A percentile compares a stretch with the other conserved stretches of the same genome.
Evolutionary conservation across 1,139 yeast genomes (phyloP).

Genomic region (Arxiozyma telluris): DNA sequence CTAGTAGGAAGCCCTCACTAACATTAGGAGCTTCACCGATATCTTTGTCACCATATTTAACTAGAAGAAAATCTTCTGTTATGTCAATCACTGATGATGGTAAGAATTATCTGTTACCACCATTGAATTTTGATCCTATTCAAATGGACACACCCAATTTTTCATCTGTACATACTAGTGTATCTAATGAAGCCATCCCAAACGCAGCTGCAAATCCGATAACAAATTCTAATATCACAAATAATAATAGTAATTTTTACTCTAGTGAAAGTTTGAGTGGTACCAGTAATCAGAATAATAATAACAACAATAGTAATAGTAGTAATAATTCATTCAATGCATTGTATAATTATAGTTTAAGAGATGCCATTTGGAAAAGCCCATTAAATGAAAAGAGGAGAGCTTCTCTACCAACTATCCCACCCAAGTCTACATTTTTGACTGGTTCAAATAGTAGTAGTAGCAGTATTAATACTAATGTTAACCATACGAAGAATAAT

Average conservation of each 20-base stretch:
- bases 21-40: constrained; percentile 8
- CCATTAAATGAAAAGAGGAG: constrained; percentile 2
- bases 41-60: constrained; percentile 3
- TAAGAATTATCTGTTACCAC: constrained; percentile 13
- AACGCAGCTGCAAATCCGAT: constrained; percentile 10
- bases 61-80: constrained; percentile 11
- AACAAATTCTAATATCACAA: constrained; percentile 1
- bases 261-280: not conserved
- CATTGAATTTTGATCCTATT: constrained; percentile 11
- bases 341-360: not conserved
- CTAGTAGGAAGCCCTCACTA: not conserved
- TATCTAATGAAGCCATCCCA: not conserved
- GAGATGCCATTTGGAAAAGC: constrained; percentile 1
- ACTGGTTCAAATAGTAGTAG: constrained; percentile 1
- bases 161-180: not conserved
- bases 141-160: constrained; percentile 2
- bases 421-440: not conserved
- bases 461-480: not conserved
- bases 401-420: constrained; percentile 2
- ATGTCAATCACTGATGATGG: constrained; percentile 13
- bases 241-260: not conserved
- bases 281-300: not conserved
- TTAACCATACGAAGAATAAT: not conserved
- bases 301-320: too few relatives aligned
- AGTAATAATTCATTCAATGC: not conserved